Evolutionary conservation across 495 filamentous ascomycete genomes (phyloP).

Genomic region (Astrocystis sublimbata): DNA sequence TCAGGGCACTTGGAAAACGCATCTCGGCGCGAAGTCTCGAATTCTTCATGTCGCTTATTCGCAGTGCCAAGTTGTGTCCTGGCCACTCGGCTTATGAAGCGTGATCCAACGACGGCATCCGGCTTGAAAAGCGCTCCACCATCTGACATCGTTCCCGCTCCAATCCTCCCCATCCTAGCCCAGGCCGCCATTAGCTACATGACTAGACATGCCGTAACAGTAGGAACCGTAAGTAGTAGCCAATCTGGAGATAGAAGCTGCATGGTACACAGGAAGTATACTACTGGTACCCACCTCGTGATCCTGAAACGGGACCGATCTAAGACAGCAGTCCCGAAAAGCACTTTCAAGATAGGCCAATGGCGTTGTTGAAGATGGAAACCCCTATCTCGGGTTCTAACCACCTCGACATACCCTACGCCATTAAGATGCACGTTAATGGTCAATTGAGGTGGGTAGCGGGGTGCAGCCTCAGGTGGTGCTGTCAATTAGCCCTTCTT

Average conservation of each 20-base stretch:
- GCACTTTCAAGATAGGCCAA: neutral
- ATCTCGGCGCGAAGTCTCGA: neutral
- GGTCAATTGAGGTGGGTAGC: too few species aligned
- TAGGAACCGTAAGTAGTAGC: too few species aligned
- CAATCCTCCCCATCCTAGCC: neutral
- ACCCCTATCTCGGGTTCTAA: neutral
- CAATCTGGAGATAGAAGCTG: neutral
- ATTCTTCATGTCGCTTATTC: too few species aligned
- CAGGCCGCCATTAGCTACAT: neutral
- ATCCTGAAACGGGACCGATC: neutral
- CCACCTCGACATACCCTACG: neutral
- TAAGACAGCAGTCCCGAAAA: neutral
- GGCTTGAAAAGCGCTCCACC: neutral
- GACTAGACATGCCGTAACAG: too few species aligned
- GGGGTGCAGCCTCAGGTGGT: too few species aligned
- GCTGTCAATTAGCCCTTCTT: too few species aligned
- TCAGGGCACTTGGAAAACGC: neutral
- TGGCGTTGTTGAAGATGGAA: neutral
- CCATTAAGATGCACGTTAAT: neutral
- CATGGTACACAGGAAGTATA: too few species aligned
- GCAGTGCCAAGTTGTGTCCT: too few species aligned
- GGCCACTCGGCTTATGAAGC: neutral
- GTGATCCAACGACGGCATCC: neutral
- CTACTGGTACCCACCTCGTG: neutral
- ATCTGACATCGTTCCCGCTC: neutral